Evolutionary conservation across 176 grass and related monocot genomes (phyloP).

Genomic region (Canna indica): DNA sequence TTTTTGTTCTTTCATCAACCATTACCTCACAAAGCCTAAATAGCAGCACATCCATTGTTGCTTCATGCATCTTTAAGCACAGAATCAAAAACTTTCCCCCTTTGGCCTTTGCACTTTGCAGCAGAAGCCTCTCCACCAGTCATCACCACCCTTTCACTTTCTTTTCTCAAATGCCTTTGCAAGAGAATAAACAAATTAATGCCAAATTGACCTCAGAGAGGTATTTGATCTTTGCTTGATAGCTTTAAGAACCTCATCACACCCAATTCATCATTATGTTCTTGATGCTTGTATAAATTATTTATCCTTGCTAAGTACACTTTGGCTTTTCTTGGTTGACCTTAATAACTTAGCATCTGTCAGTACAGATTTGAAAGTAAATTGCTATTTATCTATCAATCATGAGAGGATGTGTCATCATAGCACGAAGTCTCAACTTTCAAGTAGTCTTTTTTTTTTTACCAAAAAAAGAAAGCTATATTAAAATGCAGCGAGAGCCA

Average conservation of each 20-base stretch:
- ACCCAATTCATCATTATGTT: neutral
- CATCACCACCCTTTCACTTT: neutral
- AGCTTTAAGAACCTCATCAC: constrained; percentile 13
- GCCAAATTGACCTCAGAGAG: neutral
- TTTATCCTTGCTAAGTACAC: neutral
- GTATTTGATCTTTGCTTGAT: neutral
- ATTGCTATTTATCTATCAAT: neutral
- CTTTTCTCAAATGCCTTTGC: constrained; percentile 26
- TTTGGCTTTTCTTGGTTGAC: neutral
- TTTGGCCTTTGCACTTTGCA: too few relatives aligned
- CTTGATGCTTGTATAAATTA: neutral
- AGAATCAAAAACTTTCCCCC: constrained; percentile 27
- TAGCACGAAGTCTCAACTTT: neutral
- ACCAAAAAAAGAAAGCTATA: too few relatives aligned
- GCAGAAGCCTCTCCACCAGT: constrained; percentile 7
- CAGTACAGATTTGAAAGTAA: neutral
- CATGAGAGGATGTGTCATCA: neutral
- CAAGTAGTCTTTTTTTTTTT: too few relatives aligned
- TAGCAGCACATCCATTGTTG: constrained; percentile 35
- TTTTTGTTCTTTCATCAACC: constrained; percentile 22
- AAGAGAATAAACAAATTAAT: constrained; percentile 39
- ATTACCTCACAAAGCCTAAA: constrained; percentile 16
- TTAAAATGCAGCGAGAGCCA: too few relatives aligned
- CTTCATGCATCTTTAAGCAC: constrained; percentile 50
- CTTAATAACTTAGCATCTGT: constrained; percentile 1